Base-by-base conservation (phyloP, 805 yeast genomes). In the Candida schatavii region DNA sequence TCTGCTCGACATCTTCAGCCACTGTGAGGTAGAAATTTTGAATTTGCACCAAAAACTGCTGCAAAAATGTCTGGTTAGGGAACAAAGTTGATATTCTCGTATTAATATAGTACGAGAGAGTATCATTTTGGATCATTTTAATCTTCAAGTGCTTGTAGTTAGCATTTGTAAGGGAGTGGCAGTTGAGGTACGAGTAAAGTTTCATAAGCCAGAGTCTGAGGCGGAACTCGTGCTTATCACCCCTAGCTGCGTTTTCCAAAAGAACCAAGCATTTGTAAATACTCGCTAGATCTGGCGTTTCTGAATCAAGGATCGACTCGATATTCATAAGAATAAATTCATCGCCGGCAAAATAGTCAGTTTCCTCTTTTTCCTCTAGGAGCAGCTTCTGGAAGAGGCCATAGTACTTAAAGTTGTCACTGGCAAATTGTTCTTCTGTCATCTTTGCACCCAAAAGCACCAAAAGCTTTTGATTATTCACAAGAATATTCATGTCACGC, bases 81-180 rank as follows among this genome's bases (percentile, higher is more conserved):
- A 55, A 58, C 1, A 71, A 46, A 0, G 78, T 55, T 1, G 81
- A 66, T 20, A 70, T 49, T 37, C 87, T 70, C 0, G 80, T 67
- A 21, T 42, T 25, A 7, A 71, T 61, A 7, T 82, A 51, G 46
- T 79, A 76, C 10, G 82, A 75, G 36, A 85, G 58, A 0, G 87
- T 76, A 53, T 90, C 97, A 39, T 74, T 68, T 61, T 91, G 98
- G 6, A 89, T 61, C 64, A 83, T 81, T 54, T 85, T 87, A 50
- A 88, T 76, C 28, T 80, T 77, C 39, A 90, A 60, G 1, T 68
- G 54, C 13, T 72, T 59, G 57, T 75, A 88, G 35, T 80, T 76
- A 5, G 59, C 55, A 26, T 59, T 50, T 0, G 90, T 83, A 32
- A 68, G 58, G 1, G 74, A 56, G 25, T 69, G 68, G 7, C 80